Base-by-base conservation (phyloP, 1,284 basidiomycete genomes). In the Puccinia horiana region DNA sequence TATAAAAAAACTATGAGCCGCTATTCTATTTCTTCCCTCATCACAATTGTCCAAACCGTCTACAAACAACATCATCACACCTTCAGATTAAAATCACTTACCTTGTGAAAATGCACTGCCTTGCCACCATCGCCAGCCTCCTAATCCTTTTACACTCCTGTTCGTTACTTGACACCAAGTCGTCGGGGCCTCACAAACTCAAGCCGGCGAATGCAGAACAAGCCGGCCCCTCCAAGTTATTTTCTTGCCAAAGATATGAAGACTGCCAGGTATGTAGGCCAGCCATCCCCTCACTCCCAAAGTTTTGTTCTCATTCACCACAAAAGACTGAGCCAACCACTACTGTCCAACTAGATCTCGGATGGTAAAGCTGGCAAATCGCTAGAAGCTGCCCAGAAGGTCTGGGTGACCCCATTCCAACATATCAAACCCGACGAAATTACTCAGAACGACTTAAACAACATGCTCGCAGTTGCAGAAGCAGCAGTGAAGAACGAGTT, bases 311-410 rank as follows among this genome's bases (percentile, higher is more conserved):
- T 40, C 35, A 42, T 65, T 16, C 23, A 12, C 37, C 20, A 14
- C 1, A 14, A 44, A 14, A 6, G n/a, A 44, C 8, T 35, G 23
- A 70, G 20, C 52, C 44, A 49, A 29, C 8, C 16, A 52, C 49
- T 20, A 52, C 29, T 47, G 5, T 49, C 18, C 18, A 37, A n/a
- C 16, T 29, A 74, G 72, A 74, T 74, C 2, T 74, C 72, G n/a
- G 72, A 74, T 29, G 72, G 72, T 0, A 54, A 29, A 56, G 72
- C 72, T 1, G 72, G 72, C 1, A 11, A 74, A 2, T 74, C 72
- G 5, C n/a, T 54, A 44, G 72, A 74, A 11, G 32, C n/a, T 23
- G 72, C 72, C 72, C 16, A 29, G 2, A 35, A 74, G n/a, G 29
- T 74, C 3, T 74, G 54, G 20, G 72, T 74, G 5, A 16, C 54